Evolutionary conservation across 164 flowering plant species (phyloP), one percentile per base, ranked within the genome.

Genomic region (Nelumbo lutea): DNA sequence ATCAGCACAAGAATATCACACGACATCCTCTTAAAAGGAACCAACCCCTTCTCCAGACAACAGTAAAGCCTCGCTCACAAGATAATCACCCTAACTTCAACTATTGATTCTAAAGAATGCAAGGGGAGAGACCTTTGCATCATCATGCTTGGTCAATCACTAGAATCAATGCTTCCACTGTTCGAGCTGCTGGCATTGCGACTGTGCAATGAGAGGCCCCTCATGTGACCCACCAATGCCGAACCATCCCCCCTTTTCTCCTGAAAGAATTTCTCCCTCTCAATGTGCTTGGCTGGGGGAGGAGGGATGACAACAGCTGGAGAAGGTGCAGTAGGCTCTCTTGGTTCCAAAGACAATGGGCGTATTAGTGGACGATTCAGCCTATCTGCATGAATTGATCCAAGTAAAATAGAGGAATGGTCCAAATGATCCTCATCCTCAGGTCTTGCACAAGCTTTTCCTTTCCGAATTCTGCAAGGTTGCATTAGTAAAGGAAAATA

Each of bases 191-290:
- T 88, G 64, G 83, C 85, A 51, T 85, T 81, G 60, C 85, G 84
- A 61, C 92, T 89, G 71, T 90, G 91, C 61, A 88, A 74, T 3
- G 96, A 83, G 63, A 90, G 89, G 59, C 83, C 81, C 68, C 88
- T 85, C 76, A 84, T 42, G 69, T 86, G 86, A 62, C 82, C 89
- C 50, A 75, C 73, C 67, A 85, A 67, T 39, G 76, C 68, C 38
- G 87, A 67, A 45, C 86, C 84, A 67, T 86, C 98, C 1, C 46
- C 72, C 79, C 75, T 80, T 61, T 81, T 90, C 61, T 89, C 95
- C 81, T 85, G 88, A 74, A 95, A 95, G 80, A 83, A 95, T 70
- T 62, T 88, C 74, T 92, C 97, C 76, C 97, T 79, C 80, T 95
- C 99, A 2, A 78, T 43, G 51, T 84, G 93, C 69, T 89, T 90